Conservation (phyloP, 2,329 filamentous ascomycete genomes). For the Xylariaceae sp. region DNA sequence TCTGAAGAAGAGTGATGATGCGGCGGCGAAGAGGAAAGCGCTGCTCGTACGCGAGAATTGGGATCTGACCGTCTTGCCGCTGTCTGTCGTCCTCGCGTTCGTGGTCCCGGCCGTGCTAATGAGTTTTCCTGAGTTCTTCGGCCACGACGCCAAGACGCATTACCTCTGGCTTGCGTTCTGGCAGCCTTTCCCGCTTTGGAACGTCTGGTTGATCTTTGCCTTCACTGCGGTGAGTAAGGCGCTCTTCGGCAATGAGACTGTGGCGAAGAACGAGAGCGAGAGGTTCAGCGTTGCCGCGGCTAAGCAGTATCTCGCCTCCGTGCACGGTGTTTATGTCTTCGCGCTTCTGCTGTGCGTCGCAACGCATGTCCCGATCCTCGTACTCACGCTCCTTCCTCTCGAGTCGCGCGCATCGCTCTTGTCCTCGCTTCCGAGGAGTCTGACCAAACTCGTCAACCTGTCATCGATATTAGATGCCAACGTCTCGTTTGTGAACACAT, state of each 20-base stretch:
- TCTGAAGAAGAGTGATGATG: constrained; percentile 19
- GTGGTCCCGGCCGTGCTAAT: constrained; percentile 27
- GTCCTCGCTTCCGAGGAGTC: constrained; percentile 17
- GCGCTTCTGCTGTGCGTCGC: constrained; percentile 21
- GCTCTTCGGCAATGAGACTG: constrained; percentile 23
- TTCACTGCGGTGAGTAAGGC: constrained; percentile 22
- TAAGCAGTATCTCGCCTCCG: constrained; percentile 23
- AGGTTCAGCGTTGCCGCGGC: constrained; percentile 24
- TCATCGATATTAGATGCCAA: too few species aligned
- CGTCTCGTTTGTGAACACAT: constrained; percentile 24
- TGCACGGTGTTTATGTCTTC: constrained; percentile 29
- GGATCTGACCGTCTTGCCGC: constrained; percentile 29
- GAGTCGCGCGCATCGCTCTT: constrained; percentile 19
- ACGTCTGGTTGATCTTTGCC: constrained; percentile 20
- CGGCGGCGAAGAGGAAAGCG: constrained; percentile 18
- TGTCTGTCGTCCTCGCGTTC: constrained; percentile 25
- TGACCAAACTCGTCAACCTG: constrained; percentile 20
- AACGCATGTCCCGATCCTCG: constrained; percentile 25
- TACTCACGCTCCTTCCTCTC: constrained; percentile 20
- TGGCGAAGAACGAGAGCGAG: constrained; percentile 20
- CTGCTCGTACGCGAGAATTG: constrained; percentile 29
- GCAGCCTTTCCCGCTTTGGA: constrained; percentile 26
- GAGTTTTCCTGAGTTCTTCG: constrained; percentile 23
- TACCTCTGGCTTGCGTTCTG: constrained; percentile 29
- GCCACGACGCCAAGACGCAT: constrained; percentile 24